Evolutionary conservation across 495 filamentous ascomycete species (phyloP), one percentile per base, ranked within the genome.

Genomic region (Platismatia glauca): DNA sequence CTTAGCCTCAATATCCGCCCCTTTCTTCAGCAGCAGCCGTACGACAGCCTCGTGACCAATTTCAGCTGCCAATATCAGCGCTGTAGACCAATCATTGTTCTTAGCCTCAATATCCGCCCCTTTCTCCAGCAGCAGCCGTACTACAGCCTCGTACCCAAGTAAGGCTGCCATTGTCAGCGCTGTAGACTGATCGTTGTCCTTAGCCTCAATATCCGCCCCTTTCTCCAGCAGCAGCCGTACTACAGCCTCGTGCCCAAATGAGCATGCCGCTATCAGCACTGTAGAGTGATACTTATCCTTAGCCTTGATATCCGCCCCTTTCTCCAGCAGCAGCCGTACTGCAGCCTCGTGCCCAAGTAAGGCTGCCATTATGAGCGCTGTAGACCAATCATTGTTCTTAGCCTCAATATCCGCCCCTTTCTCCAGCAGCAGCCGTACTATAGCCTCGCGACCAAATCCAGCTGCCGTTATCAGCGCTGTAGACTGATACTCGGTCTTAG

Each of bases 121-220:
- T 15, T 38, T 6, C 27, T 62, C 34, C 18, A 76, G 70, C 11
- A 77, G 69, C 1, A 72, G 59, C 8, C 73, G 61, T 2, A 76
- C 72, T 27, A 75, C 67, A 27, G 80, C 74, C 35, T 71, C 68
- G 59, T 66, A 41, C 67, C 69, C 12, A 69, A 69, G 75, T 53
- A 67, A 73, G 4, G 72, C 70, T 44, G 78, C 78, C 72, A 75
- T 75, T 34, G 78, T 75, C 20, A 81, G 62, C 0, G 75, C 71
- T 5, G 75, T 76, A 61, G 71, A 66, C 29, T 73, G 68, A 34
- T 71, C 63, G 18, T 68, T 66, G 34, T 73, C 74, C 61, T 73
- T 68, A 2, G 71, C 65, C 66, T 75, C 74, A 7, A 75, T 68
- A 37, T 73, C 71, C 9, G 74, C 74, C 20, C 50, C 60, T 15